Evolutionary conservation across 2,329 filamentous ascomycete species (phyloP), one percentile per base, ranked within the genome.

Genomic region (Trichoderma arundinaceum): DNA sequence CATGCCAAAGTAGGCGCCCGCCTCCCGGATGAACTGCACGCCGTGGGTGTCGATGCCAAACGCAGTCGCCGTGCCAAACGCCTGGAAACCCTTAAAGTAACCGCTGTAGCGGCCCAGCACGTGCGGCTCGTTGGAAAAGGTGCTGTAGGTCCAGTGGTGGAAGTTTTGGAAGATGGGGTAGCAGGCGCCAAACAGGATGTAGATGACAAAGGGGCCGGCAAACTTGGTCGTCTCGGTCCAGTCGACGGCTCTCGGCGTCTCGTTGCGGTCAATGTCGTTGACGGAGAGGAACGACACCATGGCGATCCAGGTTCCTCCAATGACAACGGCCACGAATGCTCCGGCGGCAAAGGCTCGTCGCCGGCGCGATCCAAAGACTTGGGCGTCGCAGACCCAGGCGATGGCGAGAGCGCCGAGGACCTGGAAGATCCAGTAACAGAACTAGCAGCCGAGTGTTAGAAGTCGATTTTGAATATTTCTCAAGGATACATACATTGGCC

Each of bases 141-240:
- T 66, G 41, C 57, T 62, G 57, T 66, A 66, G 1, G 51, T 52
- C 64, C 64, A 66, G 57, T 66, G 64, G 41, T 66, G 64, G 49
- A 64, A 66, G 49, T 66, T 66, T 22, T 66, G 64, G 58, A 66
- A 66, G 48, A 66, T 61, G 17, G 64, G 64, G 12, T 66, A 66
- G 33, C 64, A 66, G 10, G 58, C 58, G 19, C 64, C 64, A 3
- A 66, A 66, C n/a, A 66, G 19, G 6, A 66, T 66, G 64, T 66
- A 66, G 39, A 64, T 66, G 58, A 66, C 64, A 17, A 66, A 62
- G 3, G 64, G 64, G 8, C 64, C 64, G 9, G 64, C 64, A 41
- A 66, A 66, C 43, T 53, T 52, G 17, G 22, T 32, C 13, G 57
- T 62, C 15, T 66, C 58, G 39, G 64, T 66, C 64, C 64, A 66